Percentiles rank a stretch among this genome's conserved stretches.
These are phyloP conservation scores for Pythium utonaiense DNA, from an alignment of 352 stramenopile species.

Conservation along the genomic window DNA sequence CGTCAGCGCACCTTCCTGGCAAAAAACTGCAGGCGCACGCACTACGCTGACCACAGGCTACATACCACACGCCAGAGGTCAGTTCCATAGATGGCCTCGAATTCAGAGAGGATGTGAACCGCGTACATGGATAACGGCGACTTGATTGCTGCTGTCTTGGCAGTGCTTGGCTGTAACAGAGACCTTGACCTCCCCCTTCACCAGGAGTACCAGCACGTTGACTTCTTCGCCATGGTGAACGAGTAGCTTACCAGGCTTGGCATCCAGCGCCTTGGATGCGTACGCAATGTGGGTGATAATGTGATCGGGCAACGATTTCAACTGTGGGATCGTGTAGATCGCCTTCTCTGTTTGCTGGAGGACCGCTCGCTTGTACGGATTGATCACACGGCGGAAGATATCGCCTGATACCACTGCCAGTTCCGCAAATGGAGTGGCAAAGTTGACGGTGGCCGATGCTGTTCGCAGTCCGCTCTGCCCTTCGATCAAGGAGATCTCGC, in stretches of 20 bases:
- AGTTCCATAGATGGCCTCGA: neutral
- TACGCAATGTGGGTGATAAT: slow-evolving; percentile 67
- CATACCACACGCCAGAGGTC: neutral
- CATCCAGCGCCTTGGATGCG: slow-evolving; percentile 41
- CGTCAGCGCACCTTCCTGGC: slow-evolving; percentile 51
- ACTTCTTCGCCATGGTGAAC: slow-evolving; percentile 53
- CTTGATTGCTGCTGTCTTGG: slow-evolving; percentile 2
- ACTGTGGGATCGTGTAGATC: slow-evolving; percentile 47
- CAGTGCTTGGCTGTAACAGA: slow-evolving; percentile 24
- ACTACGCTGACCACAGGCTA: slow-evolving; percentile 57
- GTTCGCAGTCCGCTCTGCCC: slow-evolving; percentile 39
- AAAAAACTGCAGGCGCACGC: slow-evolving; percentile 61
- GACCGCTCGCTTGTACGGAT: slow-evolving; percentile 68
- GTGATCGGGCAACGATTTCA: slow-evolving; percentile 41
- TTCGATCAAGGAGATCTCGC: slow-evolving; percentile 69
- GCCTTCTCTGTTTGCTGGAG: slow-evolving; percentile 49
- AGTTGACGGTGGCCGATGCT: slow-evolving; percentile 64
- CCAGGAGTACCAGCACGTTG: slow-evolving; percentile 55
- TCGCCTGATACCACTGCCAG: slow-evolving; percentile 54
- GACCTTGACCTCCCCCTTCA: slow-evolving; percentile 66
- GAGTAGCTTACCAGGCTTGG: slow-evolving; percentile 38
- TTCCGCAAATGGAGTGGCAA: slow-evolving; percentile 41
- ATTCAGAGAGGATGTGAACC: neutral
- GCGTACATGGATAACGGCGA: neutral
- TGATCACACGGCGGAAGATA: slow-evolving; percentile 65